These are phyloP conservation scores for Emmonsiellopsis sp. DNA, from an alignment of 2,329 filamentous ascomycete species.

Conservation along the genomic window DNA sequence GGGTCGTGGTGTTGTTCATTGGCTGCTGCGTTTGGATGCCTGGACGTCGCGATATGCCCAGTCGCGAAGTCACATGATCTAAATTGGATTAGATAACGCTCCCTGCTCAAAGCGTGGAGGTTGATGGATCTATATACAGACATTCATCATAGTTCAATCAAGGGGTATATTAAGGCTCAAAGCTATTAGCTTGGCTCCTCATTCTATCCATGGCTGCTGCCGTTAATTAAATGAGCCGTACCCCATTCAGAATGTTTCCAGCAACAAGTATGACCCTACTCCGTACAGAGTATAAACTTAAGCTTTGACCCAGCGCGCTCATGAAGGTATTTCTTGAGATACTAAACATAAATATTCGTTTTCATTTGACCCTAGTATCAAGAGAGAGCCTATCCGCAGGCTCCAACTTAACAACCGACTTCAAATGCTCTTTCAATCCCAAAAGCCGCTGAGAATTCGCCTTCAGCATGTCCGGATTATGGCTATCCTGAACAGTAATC, in stretches of 20 bases:
- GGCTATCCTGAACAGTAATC: slow-evolving; percentile 48
- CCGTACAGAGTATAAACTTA: too few species aligned
- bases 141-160: too few species aligned
- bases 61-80: slow-evolving; percentile 33
- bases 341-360: neutral
- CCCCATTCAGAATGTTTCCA: too few species aligned
- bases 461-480: slow-evolving; percentile 46
- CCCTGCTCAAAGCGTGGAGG: neutral
- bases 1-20: too few species aligned
- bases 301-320: too few species aligned
- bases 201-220: neutral
- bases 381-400: slow-evolving; percentile 50
- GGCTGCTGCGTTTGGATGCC: slow-evolving; percentile 10
- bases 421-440: slow-evolving; percentile 46
- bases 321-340: too few species aligned
- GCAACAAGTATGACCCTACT: too few species aligned
- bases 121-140: too few species aligned
- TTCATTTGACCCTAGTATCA: slow-evolving; percentile 51
- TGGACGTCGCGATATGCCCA: slow-evolving; percentile 17
- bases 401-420: slow-evolving; percentile 46
- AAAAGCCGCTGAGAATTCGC: slow-evolving; percentile 47
- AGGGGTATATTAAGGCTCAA: too few species aligned
- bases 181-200: too few species aligned
- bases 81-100: neutral
- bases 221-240: neutral